Percentiles rank a stretch among this genome's conserved stretches.
Evolutionary conservation across 1,139 yeast genomes (phyloP).

Genomic region (Suhomyces coccinellae): DNA sequence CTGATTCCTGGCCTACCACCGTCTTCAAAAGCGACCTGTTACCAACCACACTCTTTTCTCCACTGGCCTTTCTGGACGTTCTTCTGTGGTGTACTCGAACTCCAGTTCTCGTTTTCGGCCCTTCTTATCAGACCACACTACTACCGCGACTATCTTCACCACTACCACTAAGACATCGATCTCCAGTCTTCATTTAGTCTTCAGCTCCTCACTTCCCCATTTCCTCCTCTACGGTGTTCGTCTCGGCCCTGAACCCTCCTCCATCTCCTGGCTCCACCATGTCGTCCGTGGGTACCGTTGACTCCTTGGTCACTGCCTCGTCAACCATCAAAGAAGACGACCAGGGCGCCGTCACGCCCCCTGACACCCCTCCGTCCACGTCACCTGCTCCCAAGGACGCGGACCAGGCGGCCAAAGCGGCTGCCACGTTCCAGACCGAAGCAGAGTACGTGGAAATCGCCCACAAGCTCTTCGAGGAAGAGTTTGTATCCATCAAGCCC

Average conservation of each 20-base stretch:
- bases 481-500: constrained; percentile 46
- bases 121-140: too few relatives aligned
- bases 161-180: too few relatives aligned
- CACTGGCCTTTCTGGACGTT: too few relatives aligned
- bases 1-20: background rate
- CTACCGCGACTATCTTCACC: background rate
- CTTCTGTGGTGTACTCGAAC: too few relatives aligned
- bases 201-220: background rate
- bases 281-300: constrained; percentile 17
- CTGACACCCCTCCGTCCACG: constrained; percentile 6
- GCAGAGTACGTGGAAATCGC: constrained; percentile 36
- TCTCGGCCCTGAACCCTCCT: background rate
- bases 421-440: constrained; percentile 6
- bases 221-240: background rate
- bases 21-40: background rate
- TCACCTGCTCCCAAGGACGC: constrained; percentile 2
- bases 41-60: background rate
- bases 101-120: too few relatives aligned
- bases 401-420: constrained; percentile 3
- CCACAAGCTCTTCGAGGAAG: constrained; percentile 37
- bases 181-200: too few relatives aligned
- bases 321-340: constrained; percentile 10
- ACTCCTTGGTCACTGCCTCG: constrained; percentile 16
- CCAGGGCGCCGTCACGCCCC: constrained; percentile 3
- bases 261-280: constrained; percentile 2